phyloP scores from a whole-genome alignment of 306 rosid species.

The Vigna mungo region DNA sequence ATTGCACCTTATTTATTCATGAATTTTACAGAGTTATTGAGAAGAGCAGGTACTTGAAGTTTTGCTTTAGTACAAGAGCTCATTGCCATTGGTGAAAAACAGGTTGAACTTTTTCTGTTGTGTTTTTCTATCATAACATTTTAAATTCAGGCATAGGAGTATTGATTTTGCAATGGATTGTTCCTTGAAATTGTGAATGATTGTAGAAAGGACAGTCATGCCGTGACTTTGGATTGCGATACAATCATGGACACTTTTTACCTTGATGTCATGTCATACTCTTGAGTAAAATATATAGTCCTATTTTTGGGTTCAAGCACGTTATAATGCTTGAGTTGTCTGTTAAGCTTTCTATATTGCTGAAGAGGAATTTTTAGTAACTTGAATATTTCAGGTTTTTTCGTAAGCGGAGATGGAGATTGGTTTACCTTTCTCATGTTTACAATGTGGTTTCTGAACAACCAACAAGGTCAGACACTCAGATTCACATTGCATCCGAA shows the following conservation, averaged over 20 bases:
- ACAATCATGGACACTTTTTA: background rate
- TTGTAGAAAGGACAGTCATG: slow-evolving; percentile 2
- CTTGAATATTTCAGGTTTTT: slow-evolving; percentile 47
- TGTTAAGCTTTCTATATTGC: slow-evolving; percentile 18
- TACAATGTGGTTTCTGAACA: slow-evolving; percentile 25
- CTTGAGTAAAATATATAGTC: background rate
- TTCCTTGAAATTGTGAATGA: slow-evolving; percentile 19
- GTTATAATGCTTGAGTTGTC: slow-evolving; percentile 8
- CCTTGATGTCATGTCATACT: background rate
- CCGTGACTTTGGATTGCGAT: background rate
- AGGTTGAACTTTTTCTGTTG: background rate
- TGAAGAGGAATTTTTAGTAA: slow-evolving; percentile 35
- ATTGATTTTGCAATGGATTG: background rate
- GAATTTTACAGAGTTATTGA: background rate
- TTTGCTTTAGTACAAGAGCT: background rate
- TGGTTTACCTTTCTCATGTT: slow-evolving; percentile 39
- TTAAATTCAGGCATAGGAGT: background rate
- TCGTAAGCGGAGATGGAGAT: slow-evolving; percentile 33
- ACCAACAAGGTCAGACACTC: slow-evolving; percentile 26
- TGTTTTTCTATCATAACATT: background rate
- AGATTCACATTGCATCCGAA: slow-evolving; percentile 32
- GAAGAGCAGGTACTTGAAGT: background rate
- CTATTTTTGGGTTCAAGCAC: background rate
- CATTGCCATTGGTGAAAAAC: background rate
- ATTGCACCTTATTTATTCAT: background rate